phyloP scores from a whole-genome alignment of 1,284 basidiomycete species.

The Austroboletus niveus region DNA sequence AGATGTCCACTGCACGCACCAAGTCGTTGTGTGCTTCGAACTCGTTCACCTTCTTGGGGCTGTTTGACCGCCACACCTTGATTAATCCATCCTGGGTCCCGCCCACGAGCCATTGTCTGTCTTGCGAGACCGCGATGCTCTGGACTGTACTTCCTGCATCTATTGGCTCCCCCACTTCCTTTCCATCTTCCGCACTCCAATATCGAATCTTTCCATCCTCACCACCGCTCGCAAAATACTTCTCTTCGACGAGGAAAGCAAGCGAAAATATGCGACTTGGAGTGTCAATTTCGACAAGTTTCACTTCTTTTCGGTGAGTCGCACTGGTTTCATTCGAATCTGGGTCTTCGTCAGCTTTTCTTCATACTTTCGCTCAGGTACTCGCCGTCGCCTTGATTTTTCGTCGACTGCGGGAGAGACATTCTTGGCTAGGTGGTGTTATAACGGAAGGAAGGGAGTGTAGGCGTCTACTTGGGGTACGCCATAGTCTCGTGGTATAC shows the following conservation, averaged over 20 bases:
- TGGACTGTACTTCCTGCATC: neutral
- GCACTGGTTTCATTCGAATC: neutral
- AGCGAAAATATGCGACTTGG: neutral
- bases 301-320: neutral
- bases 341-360: neutral
- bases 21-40: too few relatives aligned
- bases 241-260: neutral
- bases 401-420: too few relatives aligned
- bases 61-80: too few relatives aligned
- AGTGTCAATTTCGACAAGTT: neutral
- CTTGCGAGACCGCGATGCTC: neutral
- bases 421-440: too few relatives aligned
- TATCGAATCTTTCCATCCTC: neutral
- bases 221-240: neutral
- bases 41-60: too few relatives aligned
- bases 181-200: neutral
- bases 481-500: too few relatives aligned
- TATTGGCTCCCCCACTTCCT: neutral
- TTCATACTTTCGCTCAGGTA: too few relatives aligned
- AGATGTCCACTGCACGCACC: too few relatives aligned
- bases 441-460: neutral
- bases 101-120: neutral
- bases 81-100: too few relatives aligned
- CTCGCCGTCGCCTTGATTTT: too few relatives aligned
- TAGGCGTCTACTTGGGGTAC: too few relatives aligned